A percentile compares a stretch with the other conserved stretches of the same genome.
phyloP scores from a whole-genome alignment of 1,284 basidiomycete species.

The Bjerkandera adusta region DNA sequence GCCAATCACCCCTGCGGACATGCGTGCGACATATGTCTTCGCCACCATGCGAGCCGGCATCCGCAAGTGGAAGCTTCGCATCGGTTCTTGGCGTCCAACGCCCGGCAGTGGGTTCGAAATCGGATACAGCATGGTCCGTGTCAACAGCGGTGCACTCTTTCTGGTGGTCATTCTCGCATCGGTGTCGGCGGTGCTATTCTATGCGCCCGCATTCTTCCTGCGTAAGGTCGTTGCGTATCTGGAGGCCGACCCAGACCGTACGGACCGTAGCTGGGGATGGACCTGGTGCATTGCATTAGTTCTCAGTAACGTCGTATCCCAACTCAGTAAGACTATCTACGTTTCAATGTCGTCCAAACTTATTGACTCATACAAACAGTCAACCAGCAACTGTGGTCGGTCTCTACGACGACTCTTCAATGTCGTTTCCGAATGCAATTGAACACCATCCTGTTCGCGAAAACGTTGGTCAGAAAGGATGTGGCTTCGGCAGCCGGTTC shows the following conservation, averaged over 20 bases:
- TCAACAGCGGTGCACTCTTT: slow-evolving; percentile 45
- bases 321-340: slow-evolving; percentile 45
- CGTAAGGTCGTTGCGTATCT: slow-evolving; percentile 71
- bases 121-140: slow-evolving; percentile 52
- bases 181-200: slow-evolving; percentile 68
- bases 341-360: background rate
- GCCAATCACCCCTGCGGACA: slow-evolving; percentile 70
- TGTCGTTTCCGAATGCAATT: slow-evolving; percentile 78
- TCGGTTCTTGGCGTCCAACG: slow-evolving; percentile 43
- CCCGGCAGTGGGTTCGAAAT: slow-evolving; percentile 64
- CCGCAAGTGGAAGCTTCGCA: slow-evolving; percentile 38
- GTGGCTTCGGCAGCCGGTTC: slow-evolving; percentile 59
- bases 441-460: slow-evolving; percentile 84
- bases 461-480: slow-evolving; percentile 88
- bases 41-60: slow-evolving; percentile 38
- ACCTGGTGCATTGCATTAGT: slow-evolving; percentile 73
- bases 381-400: slow-evolving; percentile 62
- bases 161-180: slow-evolving; percentile 56
- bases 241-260: slow-evolving; percentile 55
- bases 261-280: slow-evolving; percentile 69
- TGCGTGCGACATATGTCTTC: slow-evolving; percentile 60
- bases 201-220: slow-evolving; percentile 77
- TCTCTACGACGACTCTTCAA: slow-evolving; percentile 72
- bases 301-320: slow-evolving; percentile 56
- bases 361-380: slow-evolving; percentile 15